Evolutionary conservation across 192 early-diverging fungal species (phyloP).

Genomic region (Phycomyces nitens): DNA sequence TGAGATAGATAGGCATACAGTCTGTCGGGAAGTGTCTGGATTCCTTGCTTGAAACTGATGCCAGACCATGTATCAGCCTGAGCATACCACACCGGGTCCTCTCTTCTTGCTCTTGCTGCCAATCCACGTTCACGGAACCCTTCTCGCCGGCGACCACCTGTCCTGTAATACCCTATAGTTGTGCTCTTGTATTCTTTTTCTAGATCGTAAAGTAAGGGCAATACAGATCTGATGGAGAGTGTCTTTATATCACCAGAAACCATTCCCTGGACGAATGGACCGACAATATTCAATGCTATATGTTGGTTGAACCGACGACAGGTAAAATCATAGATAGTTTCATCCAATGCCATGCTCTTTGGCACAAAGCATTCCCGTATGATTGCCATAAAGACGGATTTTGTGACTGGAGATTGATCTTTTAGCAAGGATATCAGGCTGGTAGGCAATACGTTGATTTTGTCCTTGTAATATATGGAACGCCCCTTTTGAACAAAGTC

Average conservation of each 20-base stretch:
- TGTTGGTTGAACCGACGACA: constrained; percentile 69
- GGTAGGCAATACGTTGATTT: constrained; percentile 64
- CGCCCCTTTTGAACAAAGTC: constrained; percentile 76
- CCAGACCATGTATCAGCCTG: constrained; percentile 69
- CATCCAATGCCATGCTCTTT: constrained; percentile 50
- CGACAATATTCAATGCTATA: constrained; percentile 78
- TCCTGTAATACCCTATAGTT: constrained; percentile 32
- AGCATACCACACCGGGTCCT: constrained; percentile 55
- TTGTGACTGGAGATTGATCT: constrained; percentile 38
- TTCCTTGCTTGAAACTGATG: constrained; percentile 67
- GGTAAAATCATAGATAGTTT: constrained; percentile 80
- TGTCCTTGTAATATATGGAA: constrained; percentile 71
- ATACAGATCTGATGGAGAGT: constrained; percentile 73
- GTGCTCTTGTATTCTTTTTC: constrained; percentile 60
- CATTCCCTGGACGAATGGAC: constrained; percentile 87
- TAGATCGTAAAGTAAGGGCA: constrained; percentile 68
- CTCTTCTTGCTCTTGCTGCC: constrained; percentile 26
- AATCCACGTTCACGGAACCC: constrained; percentile 33
- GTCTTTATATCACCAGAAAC: constrained; percentile 82
- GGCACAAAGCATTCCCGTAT: constrained; percentile 54
- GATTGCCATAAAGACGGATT: constrained; percentile 55
- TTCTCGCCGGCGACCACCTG: constrained; percentile 27
- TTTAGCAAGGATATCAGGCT: constrained; percentile 29
- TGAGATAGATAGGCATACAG: constrained; percentile 49
- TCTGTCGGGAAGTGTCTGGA: constrained; percentile 63